Conservation (phyloP, 768 basidiomycete species). For the Mrakia hoshinonis region DNA sequence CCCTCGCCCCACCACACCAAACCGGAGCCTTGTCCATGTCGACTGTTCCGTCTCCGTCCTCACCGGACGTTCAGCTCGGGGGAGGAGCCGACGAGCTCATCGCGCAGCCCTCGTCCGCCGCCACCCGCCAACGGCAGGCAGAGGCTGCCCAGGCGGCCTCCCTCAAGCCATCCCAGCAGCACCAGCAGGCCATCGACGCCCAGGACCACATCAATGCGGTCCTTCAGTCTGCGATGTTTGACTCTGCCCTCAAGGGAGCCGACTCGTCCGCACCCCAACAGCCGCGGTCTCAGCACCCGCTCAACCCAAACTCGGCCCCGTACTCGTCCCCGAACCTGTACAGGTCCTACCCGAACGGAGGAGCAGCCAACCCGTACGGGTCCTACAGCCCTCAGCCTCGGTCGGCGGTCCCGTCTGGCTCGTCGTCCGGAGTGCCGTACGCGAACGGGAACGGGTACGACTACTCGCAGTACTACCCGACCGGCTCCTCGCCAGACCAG, state of each 20-base stretch:
- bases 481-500: slow-evolving; percentile 1
- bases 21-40: neutral
- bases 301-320: slow-evolving; percentile 11
- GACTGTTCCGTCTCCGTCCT: neutral
- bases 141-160: slow-evolving; percentile 21
- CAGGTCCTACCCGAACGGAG: neutral
- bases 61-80: neutral
- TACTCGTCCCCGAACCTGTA: slow-evolving; percentile 6
- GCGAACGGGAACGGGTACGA: neutral
- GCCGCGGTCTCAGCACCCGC: neutral
- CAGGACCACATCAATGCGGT: slow-evolving; percentile 16
- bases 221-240: neutral
- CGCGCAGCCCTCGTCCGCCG: neutral
- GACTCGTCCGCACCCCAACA: neutral
- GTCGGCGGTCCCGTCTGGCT: neutral
- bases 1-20: neutral
- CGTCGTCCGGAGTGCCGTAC: neutral
- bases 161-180: neutral
- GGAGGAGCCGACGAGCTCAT: neutral
- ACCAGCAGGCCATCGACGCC: neutral
- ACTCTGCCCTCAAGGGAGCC: neutral
- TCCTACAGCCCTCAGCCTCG: neutral
- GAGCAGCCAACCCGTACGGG: neutral
- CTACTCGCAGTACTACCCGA: neutral
- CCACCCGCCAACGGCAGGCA: slow-evolving; percentile 14